Evolutionary conservation across 163 green algal species (phyloP).

Genomic region (Picocystis sp.): DNA sequence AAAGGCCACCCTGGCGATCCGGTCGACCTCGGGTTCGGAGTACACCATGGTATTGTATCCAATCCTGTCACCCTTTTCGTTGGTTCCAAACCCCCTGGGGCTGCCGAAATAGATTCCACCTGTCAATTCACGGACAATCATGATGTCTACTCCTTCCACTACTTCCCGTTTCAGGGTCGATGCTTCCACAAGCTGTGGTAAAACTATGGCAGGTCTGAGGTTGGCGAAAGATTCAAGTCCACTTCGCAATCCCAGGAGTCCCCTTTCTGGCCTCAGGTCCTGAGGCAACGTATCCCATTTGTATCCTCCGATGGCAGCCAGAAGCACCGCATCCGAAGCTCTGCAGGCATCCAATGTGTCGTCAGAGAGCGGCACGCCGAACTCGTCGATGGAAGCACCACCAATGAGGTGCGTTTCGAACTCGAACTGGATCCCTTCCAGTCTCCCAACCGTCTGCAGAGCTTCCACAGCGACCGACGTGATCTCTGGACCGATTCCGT

Average conservation of each 20-base stretch:
- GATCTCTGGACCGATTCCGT: slow-evolving; percentile 98
- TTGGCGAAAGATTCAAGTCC: slow-evolving; percentile 91
- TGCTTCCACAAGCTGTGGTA: slow-evolving; percentile 64
- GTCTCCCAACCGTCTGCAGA: slow-evolving; percentile 31
- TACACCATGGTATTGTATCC: slow-evolving; percentile 96
- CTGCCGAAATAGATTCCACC: slow-evolving; percentile 95
- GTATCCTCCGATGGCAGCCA: slow-evolving; percentile 66
- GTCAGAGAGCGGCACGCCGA: slow-evolving; percentile 67
- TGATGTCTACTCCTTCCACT: slow-evolving; percentile 91
- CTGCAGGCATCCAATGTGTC: slow-evolving; percentile 69
- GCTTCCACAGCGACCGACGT: slow-evolving; percentile 59
- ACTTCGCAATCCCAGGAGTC: slow-evolving; percentile 71
- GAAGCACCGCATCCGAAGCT: slow-evolving; percentile 69
- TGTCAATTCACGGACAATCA: slow-evolving; percentile 92
- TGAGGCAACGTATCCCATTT: slow-evolving; percentile 88
- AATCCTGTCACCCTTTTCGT: slow-evolving; percentile 56
- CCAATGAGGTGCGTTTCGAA: slow-evolving; percentile 74
- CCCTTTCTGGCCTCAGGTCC: slow-evolving; percentile 67
- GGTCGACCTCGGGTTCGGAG: slow-evolving; percentile 71
- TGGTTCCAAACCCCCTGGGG: slow-evolving; percentile 73
- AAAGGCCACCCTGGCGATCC: slow-evolving; percentile 87
- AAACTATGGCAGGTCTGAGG: slow-evolving; percentile 68
- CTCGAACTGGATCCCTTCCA: slow-evolving; percentile 57
- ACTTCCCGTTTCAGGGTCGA: slow-evolving; percentile 85
- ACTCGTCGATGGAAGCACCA: slow-evolving; percentile 80